Base-by-base conservation (phyloP, 306 rosid species). In the Malus asiatica region DNA sequence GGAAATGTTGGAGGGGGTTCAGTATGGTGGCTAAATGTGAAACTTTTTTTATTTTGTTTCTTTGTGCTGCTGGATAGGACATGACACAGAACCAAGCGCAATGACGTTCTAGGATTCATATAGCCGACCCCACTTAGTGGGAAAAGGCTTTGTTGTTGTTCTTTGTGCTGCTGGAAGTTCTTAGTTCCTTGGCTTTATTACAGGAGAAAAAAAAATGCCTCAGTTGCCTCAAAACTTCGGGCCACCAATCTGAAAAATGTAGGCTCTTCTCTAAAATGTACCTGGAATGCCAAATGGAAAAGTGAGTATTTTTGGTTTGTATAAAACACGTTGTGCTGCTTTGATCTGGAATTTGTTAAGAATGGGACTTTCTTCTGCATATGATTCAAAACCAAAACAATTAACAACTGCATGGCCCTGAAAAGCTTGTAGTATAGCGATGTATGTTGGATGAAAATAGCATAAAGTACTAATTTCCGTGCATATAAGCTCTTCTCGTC, bases 121-220 rank as follows among this genome's bases (percentile, higher is more conserved):
- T 25, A 25, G 25, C 25, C 25, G 25, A 25, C 25, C 25, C 25
- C 25, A 25, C 25, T 25, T 25, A 25, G 25, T 25, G 25, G 25
- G 25, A 25, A 25, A 25, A 25, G 25, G 25, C 25, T 25, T 25
- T 25, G 25, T 25, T 25, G 25, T 25, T 25, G 25, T 27, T 2
- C 38, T 5, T 4, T 75, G 70, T 71, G 64, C 38, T 45, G 32
- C 57, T 66, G 19, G 1, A 40, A 55, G 51, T 25, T 58, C 61
- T 69, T 45, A 42, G 11, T 65, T 78, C 62, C 7, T 70, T 76
- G 30, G 44, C 66, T 60, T 67, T 61, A 35, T 89, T 83, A 83
- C 88, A 95, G 99, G 97, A 93, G 78, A 95, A 95, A 88, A 88
- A 82, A 59, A 93, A 92, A 77, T 95, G 92, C 83, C 86, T 95